These are phyloP conservation scores for Scheffersomyces amazonensis DNA, from an alignment of 805 yeast species.

Conservation along the genomic window DNA sequence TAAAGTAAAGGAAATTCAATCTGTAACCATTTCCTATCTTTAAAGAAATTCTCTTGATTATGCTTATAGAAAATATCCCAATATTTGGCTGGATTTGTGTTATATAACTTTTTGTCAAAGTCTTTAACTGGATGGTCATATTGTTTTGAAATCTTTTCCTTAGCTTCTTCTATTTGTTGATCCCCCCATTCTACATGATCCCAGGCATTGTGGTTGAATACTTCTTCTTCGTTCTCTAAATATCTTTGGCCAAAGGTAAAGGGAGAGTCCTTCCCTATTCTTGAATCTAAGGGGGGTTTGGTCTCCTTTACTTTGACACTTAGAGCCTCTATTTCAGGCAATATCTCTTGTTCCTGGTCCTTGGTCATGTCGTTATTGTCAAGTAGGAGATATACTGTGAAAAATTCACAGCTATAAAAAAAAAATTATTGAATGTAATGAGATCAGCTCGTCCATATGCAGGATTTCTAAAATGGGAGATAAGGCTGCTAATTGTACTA, in stretches of 20 bases:
- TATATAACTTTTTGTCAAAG: slow-evolving; percentile 74
- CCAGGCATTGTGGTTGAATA: slow-evolving; percentile 93
- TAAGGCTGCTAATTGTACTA: too few species aligned
- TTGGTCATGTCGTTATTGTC: too few species aligned
- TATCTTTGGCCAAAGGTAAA: slow-evolving; percentile 88
- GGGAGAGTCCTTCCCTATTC: slow-evolving; percentile 84
- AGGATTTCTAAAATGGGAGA: too few species aligned
- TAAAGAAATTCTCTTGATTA: slow-evolving; percentile 90
- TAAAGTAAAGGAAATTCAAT: slow-evolving; percentile 88
- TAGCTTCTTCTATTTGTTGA: slow-evolving; percentile 75
- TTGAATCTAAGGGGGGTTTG: slow-evolving; percentile 50
- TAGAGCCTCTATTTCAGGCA: too few species aligned
- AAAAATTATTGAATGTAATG: too few species aligned
- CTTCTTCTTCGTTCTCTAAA: slow-evolving; percentile 69
- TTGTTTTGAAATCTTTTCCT: slow-evolving; percentile 71
- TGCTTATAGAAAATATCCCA: slow-evolving; percentile 95
- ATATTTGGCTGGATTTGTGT: slow-evolving; percentile 83
- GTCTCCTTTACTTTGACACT: slow-evolving; percentile 11
- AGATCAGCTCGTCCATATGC: too few species aligned
- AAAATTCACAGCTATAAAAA: too few species aligned
- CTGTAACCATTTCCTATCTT: slow-evolving; percentile 94
- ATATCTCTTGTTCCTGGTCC: too few species aligned
- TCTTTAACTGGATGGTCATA: slow-evolving; percentile 82
- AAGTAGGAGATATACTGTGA: too few species aligned
- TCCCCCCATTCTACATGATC: slow-evolving; percentile 98